Percentiles rank a stretch among this genome's conserved stretches.
Conservation (phyloP, 768 basidiomycete genomes). For the Psilocybe subaeruginosa region DNA sequence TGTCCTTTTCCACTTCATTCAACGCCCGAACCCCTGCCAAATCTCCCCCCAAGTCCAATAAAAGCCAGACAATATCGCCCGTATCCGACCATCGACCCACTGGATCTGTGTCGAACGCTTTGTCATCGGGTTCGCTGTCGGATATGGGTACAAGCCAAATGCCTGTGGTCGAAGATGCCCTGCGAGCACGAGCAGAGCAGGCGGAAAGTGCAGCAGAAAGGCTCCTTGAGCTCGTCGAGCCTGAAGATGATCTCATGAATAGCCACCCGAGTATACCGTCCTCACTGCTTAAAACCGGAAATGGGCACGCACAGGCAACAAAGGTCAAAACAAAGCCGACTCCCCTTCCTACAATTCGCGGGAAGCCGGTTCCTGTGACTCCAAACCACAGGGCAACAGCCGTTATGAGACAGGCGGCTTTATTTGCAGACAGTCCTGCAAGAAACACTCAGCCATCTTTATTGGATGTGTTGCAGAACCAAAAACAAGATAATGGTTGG, state of each 20-base stretch:
- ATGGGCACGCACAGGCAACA: constrained; percentile 34
- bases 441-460: constrained; percentile 57
- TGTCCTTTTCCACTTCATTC: constrained; percentile 76
- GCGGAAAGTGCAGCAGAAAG: constrained; percentile 93
- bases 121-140: constrained; percentile 57
- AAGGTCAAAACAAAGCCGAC: constrained; percentile 44
- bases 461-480: constrained; percentile 68
- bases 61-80: constrained; percentile 53
- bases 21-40: constrained; percentile 45
- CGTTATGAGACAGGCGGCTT: constrained; percentile 73
- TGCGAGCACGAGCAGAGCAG: constrained; percentile 87
- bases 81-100: constrained; percentile 55
- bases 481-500: constrained; percentile 77
- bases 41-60: constrained; percentile 38
- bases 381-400: constrained; percentile 61
- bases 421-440: constrained; percentile 83
- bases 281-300: constrained; percentile 52
- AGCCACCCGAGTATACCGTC: constrained; percentile 57
- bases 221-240: constrained; percentile 83
- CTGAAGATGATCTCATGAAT: constrained; percentile 59
- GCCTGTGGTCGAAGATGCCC: constrained; percentile 77
- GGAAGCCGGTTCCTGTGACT: constrained; percentile 54
- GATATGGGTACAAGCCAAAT: constrained; percentile 37
- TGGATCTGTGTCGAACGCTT: constrained; percentile 55
- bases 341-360: constrained; percentile 35